phyloP scores from a whole-genome alignment of 169 alveolate genomes.

The Plasmodium knowlesi region DNA sequence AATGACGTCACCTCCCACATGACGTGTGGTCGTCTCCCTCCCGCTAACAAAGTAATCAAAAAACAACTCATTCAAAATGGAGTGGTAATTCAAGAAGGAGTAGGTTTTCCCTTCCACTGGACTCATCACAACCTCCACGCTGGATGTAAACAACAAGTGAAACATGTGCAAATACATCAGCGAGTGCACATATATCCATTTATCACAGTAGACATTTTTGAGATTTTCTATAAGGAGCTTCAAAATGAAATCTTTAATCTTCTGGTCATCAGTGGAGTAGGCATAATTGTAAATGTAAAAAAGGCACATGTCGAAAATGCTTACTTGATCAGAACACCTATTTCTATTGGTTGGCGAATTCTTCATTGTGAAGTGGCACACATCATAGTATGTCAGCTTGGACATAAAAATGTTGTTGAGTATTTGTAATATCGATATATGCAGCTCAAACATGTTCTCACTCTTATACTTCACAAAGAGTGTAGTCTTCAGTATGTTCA shows the following conservation, averaged over 20 bases:
- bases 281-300: conserved; percentile 65
- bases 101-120: conserved; percentile 1
- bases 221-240: conserved; percentile 52
- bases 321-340: conserved; percentile 1
- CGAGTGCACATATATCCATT: conserved; percentile 46
- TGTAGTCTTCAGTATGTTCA: conserved; percentile 35
- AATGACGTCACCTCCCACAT: background rate
- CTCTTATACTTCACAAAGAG: conserved; percentile 41
- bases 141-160: conserved; percentile 11
- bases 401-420: conserved; percentile 66
- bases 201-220: conserved; percentile 15
- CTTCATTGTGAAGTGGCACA: conserved; percentile 32
- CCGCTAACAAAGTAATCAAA: conserved; percentile 43
- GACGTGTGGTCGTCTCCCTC: background rate
- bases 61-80: conserved; percentile 30
- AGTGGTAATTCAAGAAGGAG: conserved; percentile 43
- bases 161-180: conserved; percentile 66
- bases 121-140: background rate
- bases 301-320: conserved; percentile 42
- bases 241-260: conserved; percentile 50
- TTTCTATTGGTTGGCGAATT: conserved; percentile 22
- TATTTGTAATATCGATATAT: conserved; percentile 59
- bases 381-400: conserved; percentile 7
- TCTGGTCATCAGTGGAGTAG: conserved; percentile 22
- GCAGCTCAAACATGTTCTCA: conserved; percentile 65